A percentile compares a stretch with the other conserved stretches of the same genome.
phyloP scores from a whole-genome alignment of 345 rosid species.

The Aquilaria sinensis region DNA sequence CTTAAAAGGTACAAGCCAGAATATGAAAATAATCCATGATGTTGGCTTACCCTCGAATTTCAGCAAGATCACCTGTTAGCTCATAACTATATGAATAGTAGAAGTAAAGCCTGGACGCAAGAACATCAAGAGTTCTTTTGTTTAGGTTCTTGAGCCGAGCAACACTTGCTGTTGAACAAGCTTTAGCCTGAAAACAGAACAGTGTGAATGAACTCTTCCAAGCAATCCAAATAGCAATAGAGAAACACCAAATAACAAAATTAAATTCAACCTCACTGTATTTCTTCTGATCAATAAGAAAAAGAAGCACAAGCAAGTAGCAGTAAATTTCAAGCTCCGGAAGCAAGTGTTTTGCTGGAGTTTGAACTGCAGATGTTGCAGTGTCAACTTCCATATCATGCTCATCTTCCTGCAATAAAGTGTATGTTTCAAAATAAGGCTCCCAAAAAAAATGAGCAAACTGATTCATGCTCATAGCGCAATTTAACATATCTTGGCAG shows the following conservation, averaged over 20 bases:
- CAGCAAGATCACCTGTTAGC: slow-evolving; percentile 72
- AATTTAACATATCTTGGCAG: too few species aligned
- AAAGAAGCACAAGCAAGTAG: slow-evolving; percentile 64
- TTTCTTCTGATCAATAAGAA: slow-evolving; percentile 72
- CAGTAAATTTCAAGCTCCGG: slow-evolving; percentile 77
- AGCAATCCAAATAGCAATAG: background rate
- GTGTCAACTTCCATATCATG: slow-evolving; percentile 93
- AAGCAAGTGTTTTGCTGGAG: slow-evolving; percentile 45
- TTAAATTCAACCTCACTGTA: slow-evolving; percentile 45
- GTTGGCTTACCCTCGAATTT: slow-evolving; percentile 63
- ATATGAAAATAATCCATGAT: background rate
- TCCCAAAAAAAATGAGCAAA: too few species aligned
- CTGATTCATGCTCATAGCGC: too few species aligned
- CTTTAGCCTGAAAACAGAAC: slow-evolving; percentile 61
- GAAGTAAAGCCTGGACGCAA: slow-evolving; percentile 73
- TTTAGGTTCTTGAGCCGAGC: slow-evolving; percentile 59
- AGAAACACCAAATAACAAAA: background rate
- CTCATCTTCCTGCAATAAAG: slow-evolving; percentile 46
- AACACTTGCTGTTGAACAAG: slow-evolving; percentile 77
- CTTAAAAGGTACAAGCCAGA: background rate
- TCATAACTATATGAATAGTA: slow-evolving; percentile 80
- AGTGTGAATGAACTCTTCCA: background rate
- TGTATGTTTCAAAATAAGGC: background rate
- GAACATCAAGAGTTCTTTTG: slow-evolving; percentile 72
- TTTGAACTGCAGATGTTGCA: slow-evolving; percentile 45